Percentiles rank a stretch among this genome's conserved stretches.
These are phyloP conservation scores for Aspergillus flavus DNA, from an alignment of 2,329 filamentous ascomycete genomes.

Conservation along the genomic window DNA sequence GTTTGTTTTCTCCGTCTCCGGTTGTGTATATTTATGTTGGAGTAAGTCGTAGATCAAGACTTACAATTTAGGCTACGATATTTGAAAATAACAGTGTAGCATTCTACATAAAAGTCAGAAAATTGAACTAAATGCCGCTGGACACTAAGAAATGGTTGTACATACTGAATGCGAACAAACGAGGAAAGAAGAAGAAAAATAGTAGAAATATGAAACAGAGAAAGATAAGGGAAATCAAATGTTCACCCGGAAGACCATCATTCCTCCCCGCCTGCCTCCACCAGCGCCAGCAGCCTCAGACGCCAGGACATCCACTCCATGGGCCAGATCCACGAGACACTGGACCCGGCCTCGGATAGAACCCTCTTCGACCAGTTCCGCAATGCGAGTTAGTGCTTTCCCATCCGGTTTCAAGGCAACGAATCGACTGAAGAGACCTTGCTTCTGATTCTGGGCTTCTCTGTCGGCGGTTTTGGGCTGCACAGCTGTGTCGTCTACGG, in stretches of 20 bases:
- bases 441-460: constrained; percentile 16
- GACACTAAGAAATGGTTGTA: neutral
- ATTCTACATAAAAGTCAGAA: neutral
- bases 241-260: constrained; percentile 39
- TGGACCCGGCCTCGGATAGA: constrained; percentile 37
- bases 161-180: neutral
- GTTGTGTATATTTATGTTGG: neutral
- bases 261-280: constrained; percentile 30
- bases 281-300: constrained; percentile 32
- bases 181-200: neutral
- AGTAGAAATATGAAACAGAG: constrained; percentile 1
- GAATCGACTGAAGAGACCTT: constrained; percentile 35
- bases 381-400: constrained; percentile 36
- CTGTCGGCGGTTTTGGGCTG: constrained; percentile 15
- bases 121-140: neutral
- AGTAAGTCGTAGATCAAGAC: neutral
- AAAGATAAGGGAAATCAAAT: constrained; percentile 11
- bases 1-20: neutral
- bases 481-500: constrained; percentile 33
- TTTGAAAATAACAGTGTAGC: neutral
- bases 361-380: constrained; percentile 38
- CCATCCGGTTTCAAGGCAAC: constrained; percentile 42
- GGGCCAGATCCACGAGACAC: constrained; percentile 35
- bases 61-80: neutral
- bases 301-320: constrained; percentile 38